These are phyloP conservation scores for Neurospora africana DNA, from an alignment of 495 filamentous ascomycete species.

Conservation along the genomic window DNA sequence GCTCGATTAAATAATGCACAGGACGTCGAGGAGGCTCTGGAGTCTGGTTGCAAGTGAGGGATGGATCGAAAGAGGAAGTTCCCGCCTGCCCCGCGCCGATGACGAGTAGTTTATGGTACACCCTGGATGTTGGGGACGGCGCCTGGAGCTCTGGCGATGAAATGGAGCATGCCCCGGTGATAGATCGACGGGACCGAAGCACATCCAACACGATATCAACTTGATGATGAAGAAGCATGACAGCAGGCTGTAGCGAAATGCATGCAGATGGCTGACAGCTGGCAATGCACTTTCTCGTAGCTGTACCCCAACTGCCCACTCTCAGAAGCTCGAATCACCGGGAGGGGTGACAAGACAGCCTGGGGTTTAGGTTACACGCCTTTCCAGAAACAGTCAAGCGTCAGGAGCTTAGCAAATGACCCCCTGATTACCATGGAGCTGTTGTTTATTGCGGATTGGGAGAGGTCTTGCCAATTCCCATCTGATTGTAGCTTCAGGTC, in stretches of 20 bases:
- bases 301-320: neutral
- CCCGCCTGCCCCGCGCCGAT: neutral
- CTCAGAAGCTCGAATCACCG: neutral
- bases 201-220: neutral
- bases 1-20: neutral
- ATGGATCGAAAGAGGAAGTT: neutral
- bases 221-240: neutral
- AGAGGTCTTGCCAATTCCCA: neutral
- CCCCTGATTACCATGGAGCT: neutral
- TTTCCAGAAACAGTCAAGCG: neutral
- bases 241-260: neutral
- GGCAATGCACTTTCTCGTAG: neutral
- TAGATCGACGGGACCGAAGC: neutral
- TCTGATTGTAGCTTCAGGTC: neutral
- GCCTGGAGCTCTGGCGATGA: neutral
- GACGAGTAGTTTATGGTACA: neutral
- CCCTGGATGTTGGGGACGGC: neutral
- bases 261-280: neutral
- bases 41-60: neutral
- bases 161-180: neutral
- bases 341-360: neutral
- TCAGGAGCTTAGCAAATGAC: conserved; percentile 1
- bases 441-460: neutral
- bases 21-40: neutral
- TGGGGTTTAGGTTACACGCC: neutral